A percentile compares a stretch with the other conserved stretches of the same genome.
These are phyloP conservation scores for Mortierella hygrophila DNA, from an alignment of 192 early-diverging fungal species.

Conservation along the genomic window DNA sequence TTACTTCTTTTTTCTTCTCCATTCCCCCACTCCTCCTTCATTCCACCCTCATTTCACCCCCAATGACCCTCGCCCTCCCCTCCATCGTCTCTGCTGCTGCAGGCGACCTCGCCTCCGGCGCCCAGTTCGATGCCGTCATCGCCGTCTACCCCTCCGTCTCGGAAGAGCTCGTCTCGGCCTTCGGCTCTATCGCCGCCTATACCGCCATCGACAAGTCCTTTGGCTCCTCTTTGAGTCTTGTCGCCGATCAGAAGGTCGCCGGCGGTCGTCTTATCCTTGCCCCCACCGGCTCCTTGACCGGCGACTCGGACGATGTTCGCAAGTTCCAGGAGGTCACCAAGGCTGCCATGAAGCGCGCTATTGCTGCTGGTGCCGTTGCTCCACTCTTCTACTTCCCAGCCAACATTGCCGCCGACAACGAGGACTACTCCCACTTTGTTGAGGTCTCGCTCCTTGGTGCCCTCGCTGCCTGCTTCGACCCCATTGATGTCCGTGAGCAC, in stretches of 20 bases:
- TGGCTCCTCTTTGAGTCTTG: slow-evolving; percentile 51
- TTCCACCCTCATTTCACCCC: neutral
- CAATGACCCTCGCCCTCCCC: slow-evolving; percentile 48
- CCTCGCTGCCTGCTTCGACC: slow-evolving; percentile 79
- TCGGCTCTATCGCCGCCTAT: slow-evolving; percentile 29
- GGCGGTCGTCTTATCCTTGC: slow-evolving; percentile 77
- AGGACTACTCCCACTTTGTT: slow-evolving; percentile 76
- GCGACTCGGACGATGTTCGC: slow-evolving; percentile 88
- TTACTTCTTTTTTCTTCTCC: slow-evolving; percentile 11
- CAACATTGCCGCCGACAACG: slow-evolving; percentile 54
- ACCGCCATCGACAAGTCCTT: slow-evolving; percentile 58
- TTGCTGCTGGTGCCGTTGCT: slow-evolving; percentile 69
- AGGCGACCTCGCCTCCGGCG: slow-evolving; percentile 26
- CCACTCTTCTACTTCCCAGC: slow-evolving; percentile 75
- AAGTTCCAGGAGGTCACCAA: slow-evolving; percentile 78
- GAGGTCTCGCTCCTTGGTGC: slow-evolving; percentile 82
- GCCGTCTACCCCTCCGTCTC: slow-evolving; percentile 45
- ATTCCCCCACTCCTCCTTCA: neutral
- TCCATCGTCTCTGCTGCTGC: slow-evolving; percentile 35
- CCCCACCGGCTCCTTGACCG: slow-evolving; percentile 78
- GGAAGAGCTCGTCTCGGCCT: slow-evolving; percentile 32
- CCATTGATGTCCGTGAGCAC: slow-evolving; percentile 86
- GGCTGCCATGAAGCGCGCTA: slow-evolving; percentile 73
- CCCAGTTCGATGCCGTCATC: slow-evolving; percentile 45
- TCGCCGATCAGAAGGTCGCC: slow-evolving; percentile 63